Evolutionary conservation across 805 yeast species (phyloP).

Genomic region (Yarrowia sp.): DNA sequence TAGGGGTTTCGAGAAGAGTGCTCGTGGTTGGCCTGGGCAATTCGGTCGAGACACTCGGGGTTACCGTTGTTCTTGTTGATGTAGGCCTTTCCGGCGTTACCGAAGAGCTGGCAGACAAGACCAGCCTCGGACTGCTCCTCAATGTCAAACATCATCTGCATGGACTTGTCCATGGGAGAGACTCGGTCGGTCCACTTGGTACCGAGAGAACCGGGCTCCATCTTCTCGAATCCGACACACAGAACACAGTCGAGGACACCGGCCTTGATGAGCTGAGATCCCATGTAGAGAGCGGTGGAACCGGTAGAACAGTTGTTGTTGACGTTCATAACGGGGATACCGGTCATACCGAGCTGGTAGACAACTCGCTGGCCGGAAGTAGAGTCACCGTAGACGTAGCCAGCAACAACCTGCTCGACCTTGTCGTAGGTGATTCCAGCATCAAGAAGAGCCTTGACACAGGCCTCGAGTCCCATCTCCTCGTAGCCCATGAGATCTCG

Average conservation of each 20-base stretch:
- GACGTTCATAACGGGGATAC: conserved; percentile 34
- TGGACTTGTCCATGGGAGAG: conserved; percentile 30
- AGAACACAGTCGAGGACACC: conserved; percentile 34
- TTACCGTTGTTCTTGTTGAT: conserved; percentile 30
- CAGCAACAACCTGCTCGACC: conserved; percentile 32
- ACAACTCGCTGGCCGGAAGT: conserved; percentile 34
- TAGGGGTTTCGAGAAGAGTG: conserved; percentile 36
- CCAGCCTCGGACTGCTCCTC: conserved; percentile 30
- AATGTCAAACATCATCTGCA: conserved; percentile 31
- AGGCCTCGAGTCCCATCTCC: conserved; percentile 35
- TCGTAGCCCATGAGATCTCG: conserved; percentile 32
- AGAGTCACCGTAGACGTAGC: conserved; percentile 34
- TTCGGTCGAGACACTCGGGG: conserved; percentile 32
- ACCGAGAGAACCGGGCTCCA: conserved; percentile 34
- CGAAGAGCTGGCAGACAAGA: conserved; percentile 33
- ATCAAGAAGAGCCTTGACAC: conserved; percentile 34
- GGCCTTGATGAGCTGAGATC: conserved; percentile 30
- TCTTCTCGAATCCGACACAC: conserved; percentile 35
- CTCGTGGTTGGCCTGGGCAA: conserved; percentile 33
- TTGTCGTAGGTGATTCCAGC: conserved; percentile 34
- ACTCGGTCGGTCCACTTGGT: conserved; percentile 33
- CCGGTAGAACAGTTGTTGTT: conserved; percentile 36
- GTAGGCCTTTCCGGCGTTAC: conserved; percentile 34
- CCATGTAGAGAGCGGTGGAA: conserved; percentile 33
- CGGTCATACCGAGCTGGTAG: conserved; percentile 36